phyloP scores from a whole-genome alignment of 805 yeast genomes.

The Danielia oregonensis region DNA sequence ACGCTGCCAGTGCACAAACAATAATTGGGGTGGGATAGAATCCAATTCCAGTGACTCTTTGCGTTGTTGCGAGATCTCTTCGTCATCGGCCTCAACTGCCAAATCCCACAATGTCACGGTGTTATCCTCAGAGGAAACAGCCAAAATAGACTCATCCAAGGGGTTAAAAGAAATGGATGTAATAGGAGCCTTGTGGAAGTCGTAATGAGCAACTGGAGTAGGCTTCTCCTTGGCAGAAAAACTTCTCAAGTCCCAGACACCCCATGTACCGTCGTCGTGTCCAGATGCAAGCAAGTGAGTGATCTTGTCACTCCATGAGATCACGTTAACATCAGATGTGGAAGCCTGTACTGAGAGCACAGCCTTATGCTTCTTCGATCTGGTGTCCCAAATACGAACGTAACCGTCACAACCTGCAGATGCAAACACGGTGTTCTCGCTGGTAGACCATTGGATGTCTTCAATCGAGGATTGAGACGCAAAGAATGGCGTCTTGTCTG shows the following conservation, averaged over 20 bases:
- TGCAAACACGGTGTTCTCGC: constrained; percentile 93
- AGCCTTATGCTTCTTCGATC: constrained; percentile 88
- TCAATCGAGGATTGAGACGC: constrained; percentile 78
- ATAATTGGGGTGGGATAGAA: constrained; percentile 90
- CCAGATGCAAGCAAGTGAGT: constrained; percentile 90
- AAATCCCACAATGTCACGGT: constrained; percentile 97
- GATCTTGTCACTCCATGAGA: constrained; percentile 90
- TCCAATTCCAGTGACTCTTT: constrained; percentile 74
- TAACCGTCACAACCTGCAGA: constrained; percentile 89
- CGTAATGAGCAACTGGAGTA: constrained; percentile 89
- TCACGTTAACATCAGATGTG: constrained; percentile 82
- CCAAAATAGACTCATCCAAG: constrained; percentile 89
- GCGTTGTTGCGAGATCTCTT: constrained; percentile 84
- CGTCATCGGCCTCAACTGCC: constrained; percentile 97
- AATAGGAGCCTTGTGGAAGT: constrained; percentile 90
- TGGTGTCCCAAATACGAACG: constrained; percentile 93
- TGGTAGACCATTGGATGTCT: constrained; percentile 94
- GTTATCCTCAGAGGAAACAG: constrained; percentile 94
- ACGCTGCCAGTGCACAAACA: constrained; percentile 97
- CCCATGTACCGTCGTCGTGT: constrained; percentile 97
- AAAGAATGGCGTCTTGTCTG: constrained; percentile 78
- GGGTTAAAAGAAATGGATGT: constrained; percentile 95
- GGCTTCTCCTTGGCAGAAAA: constrained; percentile 51
- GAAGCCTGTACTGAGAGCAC: constrained; percentile 83
- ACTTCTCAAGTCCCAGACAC: constrained; percentile 94